Evolutionary conservation across 169 alveolate genomes (phyloP).

Genomic region (Cryptosporidium canis): DNA sequence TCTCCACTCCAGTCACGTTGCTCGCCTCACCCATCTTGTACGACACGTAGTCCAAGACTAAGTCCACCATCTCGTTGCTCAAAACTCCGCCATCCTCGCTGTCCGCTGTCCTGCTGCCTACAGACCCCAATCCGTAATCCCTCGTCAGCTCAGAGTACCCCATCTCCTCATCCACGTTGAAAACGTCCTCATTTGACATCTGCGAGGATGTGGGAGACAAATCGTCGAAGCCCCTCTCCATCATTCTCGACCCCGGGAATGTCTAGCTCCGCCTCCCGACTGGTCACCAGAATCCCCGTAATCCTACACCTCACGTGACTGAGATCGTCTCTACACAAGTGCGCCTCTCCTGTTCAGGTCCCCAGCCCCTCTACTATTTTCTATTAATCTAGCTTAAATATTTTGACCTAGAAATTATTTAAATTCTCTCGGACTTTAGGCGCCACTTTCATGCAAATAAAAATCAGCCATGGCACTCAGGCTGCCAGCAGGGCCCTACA

Average conservation of each 20-base stretch:
- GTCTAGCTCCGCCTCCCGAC: neutral
- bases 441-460: neutral
- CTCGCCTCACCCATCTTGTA: constrained; percentile 19
- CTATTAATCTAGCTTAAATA: too few species aligned
- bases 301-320: neutral
- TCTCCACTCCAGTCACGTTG: constrained; percentile 26
- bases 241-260: neutral
- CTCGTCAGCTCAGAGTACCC: neutral
- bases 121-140: neutral
- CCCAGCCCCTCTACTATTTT: too few species aligned
- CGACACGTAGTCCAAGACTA: constrained; percentile 44
- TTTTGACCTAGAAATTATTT: too few species aligned
- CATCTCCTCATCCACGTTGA: constrained; percentile 25
- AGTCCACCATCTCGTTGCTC: constrained; percentile 32
- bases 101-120: neutral
- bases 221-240: constrained; percentile 4
- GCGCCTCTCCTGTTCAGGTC: too few species aligned
- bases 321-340: neutral
- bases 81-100: neutral
- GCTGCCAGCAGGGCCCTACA: too few species aligned
- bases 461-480: too few species aligned
- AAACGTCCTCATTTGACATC: constrained; percentile 31
- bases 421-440: neutral
- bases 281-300: neutral
- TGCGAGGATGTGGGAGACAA: constrained; percentile 26